Base-by-base conservation (phyloP, 2,329 filamentous ascomycete species). In the Arthroderma sp. region DNA sequence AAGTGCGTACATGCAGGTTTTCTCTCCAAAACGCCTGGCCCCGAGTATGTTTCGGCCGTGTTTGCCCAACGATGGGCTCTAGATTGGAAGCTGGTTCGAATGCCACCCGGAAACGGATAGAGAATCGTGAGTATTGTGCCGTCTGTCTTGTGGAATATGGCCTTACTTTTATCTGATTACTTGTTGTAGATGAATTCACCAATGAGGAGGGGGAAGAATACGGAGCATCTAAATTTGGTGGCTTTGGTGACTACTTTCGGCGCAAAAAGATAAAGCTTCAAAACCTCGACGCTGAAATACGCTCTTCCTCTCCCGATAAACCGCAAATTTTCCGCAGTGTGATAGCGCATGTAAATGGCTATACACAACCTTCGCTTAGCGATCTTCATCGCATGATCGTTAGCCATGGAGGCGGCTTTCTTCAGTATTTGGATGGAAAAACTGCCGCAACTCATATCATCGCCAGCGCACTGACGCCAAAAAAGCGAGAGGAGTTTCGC, bases 211-310 rank as follows among this genome's bases (percentile, higher is more conserved):
- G 91, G 46, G 89, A 96, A 47, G 93, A 98, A 62, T 98, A 98
- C 62, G 80, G 82, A 47, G 77, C 73, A 1, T 95, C 87, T 50
- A 77, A 76, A 43, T 98, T 96, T 63, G 86, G 86, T 28, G 89
- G 88, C 6, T 93, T 96, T 56, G 66, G 72, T 27, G 89, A 96
- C 58, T 98, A 96, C 63, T 93, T 95, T 60, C 76, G 88, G 41
- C 81, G 88, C 45, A 98, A 98, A 70, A 95, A 94, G 71, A 80
- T 94, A 63, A 98, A 98, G 60, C 74, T 98, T 3, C 91, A 96
- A 63, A 98, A 98, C 57, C 75, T 91, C 29, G 91, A 98, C 64
- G 80, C 80, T 6, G 78, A 94, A 44, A 70, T 94, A 38, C 80
- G 89, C 47, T 74, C 82, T 30, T 69, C 77, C 3, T 76, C 80